phyloP scores from a whole-genome alignment of 306 rosid species.

The Casuarina cunninghamiana region DNA sequence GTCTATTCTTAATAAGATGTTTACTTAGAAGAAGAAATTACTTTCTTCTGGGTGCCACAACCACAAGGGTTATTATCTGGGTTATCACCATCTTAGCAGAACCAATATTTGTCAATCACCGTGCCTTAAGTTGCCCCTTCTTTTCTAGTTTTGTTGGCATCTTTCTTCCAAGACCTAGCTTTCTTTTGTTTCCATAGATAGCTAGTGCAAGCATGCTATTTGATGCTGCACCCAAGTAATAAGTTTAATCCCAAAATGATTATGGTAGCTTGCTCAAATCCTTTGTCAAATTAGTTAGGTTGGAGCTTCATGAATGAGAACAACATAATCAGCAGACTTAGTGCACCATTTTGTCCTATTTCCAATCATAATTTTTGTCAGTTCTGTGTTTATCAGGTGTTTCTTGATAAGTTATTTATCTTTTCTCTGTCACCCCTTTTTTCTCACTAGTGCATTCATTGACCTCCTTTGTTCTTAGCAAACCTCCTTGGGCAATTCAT shows the following conservation, averaged over 20 bases:
- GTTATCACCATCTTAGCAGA: background rate
- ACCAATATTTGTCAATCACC: background rate
- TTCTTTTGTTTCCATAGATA: background rate
- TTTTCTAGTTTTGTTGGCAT: background rate
- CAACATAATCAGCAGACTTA: background rate
- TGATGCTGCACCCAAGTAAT: background rate
- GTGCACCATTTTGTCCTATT: background rate
- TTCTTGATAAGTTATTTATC: background rate
- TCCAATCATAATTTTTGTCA: background rate
- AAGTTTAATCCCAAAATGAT: background rate
- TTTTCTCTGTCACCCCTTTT: background rate
- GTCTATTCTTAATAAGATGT: too few relatives aligned
- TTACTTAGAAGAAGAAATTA: too few relatives aligned
- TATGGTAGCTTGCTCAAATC: background rate
- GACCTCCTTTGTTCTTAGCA: background rate
- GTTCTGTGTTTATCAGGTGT: background rate
- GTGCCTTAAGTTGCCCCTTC: background rate
- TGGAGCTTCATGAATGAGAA: too few relatives aligned
- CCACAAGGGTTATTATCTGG: background rate
- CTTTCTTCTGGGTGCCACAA: background rate
- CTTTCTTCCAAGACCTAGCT: background rate
- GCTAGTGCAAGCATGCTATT: background rate
- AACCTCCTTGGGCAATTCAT: background rate
- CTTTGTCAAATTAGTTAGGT: too few relatives aligned
- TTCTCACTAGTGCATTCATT: background rate